Evolutionary conservation across 176 grass and related monocot species (phyloP).

Genomic region (Oryza meyeriana): DNA sequence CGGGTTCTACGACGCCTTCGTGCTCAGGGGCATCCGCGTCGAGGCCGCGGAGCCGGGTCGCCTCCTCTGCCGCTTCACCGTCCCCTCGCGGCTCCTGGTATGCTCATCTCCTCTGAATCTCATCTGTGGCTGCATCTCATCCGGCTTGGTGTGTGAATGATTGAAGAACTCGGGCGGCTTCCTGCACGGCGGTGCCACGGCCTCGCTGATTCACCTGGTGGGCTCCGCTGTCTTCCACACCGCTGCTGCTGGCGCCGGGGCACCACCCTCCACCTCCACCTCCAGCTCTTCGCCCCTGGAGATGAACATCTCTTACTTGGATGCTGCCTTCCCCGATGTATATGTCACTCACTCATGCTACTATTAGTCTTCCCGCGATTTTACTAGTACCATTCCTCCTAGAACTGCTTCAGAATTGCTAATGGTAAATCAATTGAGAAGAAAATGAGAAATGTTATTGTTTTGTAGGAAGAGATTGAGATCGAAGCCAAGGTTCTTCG

Average conservation of each 20-base stretch:
- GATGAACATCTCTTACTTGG: conserved; percentile 89
- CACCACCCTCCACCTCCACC: background rate
- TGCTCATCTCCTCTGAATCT: background rate
- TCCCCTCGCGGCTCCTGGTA: conserved; percentile 83
- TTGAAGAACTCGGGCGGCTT: conserved; percentile 76
- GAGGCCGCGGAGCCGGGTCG: conserved; percentile 53
- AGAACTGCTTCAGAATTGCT: too few relatives aligned
- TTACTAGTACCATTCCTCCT: background rate
- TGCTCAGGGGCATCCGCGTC: conserved; percentile 74
- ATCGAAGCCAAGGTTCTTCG: conserved; percentile 86
- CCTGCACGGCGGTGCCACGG: conserved; percentile 86
- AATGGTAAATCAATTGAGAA: too few relatives aligned
- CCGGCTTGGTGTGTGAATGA: background rate
- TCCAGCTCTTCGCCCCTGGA: conserved; percentile 37
- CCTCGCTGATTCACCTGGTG: conserved; percentile 76
- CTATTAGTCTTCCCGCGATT: too few relatives aligned
- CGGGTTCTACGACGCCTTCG: conserved; percentile 89
- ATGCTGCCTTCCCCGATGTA: conserved; percentile 77
- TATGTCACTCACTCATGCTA: too few relatives aligned
- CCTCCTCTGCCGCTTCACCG: conserved; percentile 72
- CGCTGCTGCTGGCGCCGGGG: conserved; percentile 43
- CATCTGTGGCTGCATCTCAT: background rate
- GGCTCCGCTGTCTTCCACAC: conserved; percentile 77
- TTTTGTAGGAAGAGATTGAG: conserved; percentile 79
- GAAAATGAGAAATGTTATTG: background rate